Percentiles rank a stretch among this genome's conserved stretches.
Evolutionary conservation across 2,329 filamentous ascomycete species (phyloP).

Genomic region (Paraphaeosphaeria minitans): DNA sequence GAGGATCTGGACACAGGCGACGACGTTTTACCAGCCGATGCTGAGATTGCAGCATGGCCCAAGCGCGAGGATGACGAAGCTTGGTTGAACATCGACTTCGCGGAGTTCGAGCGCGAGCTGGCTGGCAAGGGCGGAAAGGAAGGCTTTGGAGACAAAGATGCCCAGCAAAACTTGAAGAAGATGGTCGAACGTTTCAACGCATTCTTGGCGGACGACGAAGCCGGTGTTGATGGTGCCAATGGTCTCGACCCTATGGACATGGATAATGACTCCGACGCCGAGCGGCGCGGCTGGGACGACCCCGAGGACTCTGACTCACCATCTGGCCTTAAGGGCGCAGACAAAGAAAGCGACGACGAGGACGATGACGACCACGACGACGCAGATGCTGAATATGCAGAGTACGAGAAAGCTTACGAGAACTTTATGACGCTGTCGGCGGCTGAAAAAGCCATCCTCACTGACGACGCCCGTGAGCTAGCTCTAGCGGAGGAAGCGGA

Average conservation of each 20-base stretch:
- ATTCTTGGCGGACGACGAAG: slow-evolving; percentile 85
- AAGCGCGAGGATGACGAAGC: slow-evolving; percentile 78
- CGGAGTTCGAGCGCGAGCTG: slow-evolving; percentile 85
- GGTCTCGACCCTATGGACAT: slow-evolving; percentile 71
- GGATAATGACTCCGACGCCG: slow-evolving; percentile 60
- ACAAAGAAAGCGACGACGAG: slow-evolving; percentile 65
- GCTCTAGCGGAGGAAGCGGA: slow-evolving; percentile 49
- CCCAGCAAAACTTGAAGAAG: slow-evolving; percentile 79
- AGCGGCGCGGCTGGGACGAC: slow-evolving; percentile 51
- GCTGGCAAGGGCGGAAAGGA: slow-evolving; percentile 50
- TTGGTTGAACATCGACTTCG: slow-evolving; percentile 91
- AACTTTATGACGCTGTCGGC: slow-evolving; percentile 76
- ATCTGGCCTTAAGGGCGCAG: slow-evolving; percentile 50
- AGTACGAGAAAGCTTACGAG: slow-evolving; percentile 79
- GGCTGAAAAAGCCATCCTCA: slow-evolving; percentile 40
- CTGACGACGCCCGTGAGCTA: slow-evolving; percentile 42
- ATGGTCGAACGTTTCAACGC: slow-evolving; percentile 94
- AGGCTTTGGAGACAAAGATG: slow-evolving; percentile 66
- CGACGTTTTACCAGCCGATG: slow-evolving; percentile 70
- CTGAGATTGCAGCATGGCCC: slow-evolving; percentile 75
- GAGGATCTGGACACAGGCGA: slow-evolving; percentile 77
- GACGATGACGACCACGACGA: slow-evolving; percentile 73
- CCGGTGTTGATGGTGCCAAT: slow-evolving; percentile 79
- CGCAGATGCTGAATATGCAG: slow-evolving; percentile 72
- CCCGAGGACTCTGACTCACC: slow-evolving; percentile 51